Evolutionary conservation across 2,329 filamentous ascomycete species (phyloP).

Genomic region (Onygenales sp.): DNA sequence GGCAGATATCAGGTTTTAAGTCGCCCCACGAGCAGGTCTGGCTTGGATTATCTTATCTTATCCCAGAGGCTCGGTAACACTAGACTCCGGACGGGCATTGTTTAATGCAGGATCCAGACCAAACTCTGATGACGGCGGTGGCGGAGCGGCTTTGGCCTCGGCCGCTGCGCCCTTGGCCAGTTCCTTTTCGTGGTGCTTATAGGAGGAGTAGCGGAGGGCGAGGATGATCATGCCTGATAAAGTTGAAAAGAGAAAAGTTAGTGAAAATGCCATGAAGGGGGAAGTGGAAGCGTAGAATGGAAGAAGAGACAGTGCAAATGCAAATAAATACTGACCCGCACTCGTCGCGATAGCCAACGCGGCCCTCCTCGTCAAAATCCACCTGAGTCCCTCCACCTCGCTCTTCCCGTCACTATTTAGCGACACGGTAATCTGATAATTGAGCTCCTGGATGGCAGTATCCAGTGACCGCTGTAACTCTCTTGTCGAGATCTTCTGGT

Average conservation of each 20-base stretch:
- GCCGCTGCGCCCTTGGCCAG: constrained; percentile 25
- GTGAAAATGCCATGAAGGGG: constrained; percentile 2
- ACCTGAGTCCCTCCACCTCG: constrained; percentile 82
- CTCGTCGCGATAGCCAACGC: constrained; percentile 48
- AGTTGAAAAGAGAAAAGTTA: constrained; percentile 7
- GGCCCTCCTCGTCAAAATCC: constrained; percentile 64
- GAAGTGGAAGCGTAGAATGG: neutral
- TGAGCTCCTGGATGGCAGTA: constrained; percentile 83
- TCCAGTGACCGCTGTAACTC: constrained; percentile 82
- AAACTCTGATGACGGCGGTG: neutral
- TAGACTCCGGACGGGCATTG: constrained; percentile 1
- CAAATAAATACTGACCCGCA: constrained; percentile 32
- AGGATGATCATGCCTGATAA: constrained; percentile 38
- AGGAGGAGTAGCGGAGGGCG: constrained; percentile 37
- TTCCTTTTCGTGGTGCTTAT: constrained; percentile 26
- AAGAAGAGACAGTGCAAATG: neutral
- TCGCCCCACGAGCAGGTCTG: neutral
- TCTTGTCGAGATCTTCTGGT: constrained; percentile 83
- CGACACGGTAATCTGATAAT: constrained; percentile 88
- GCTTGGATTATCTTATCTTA: neutral
- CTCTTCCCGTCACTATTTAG: constrained; percentile 86
- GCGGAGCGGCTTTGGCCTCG: constrained; percentile 9
- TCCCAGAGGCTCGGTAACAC: constrained; percentile 7
- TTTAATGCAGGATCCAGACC: neutral
- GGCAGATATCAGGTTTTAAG: too few species aligned